Base-by-base conservation (phyloP, 2,329 filamentous ascomycete species). In the Annulohypoxylon truncatum region DNA sequence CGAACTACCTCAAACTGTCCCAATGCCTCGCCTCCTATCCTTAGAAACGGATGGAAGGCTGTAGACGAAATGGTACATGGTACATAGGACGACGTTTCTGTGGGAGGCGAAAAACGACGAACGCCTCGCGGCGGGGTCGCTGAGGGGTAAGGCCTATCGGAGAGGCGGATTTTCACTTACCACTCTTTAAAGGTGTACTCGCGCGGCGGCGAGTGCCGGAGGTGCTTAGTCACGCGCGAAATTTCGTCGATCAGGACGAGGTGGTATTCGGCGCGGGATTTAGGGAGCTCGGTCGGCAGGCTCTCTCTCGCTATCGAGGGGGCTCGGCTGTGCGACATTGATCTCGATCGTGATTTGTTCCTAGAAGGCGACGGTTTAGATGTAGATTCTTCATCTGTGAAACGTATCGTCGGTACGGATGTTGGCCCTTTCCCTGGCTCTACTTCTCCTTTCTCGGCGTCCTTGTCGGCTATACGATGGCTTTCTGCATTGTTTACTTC, bases 211-310 rank as follows among this genome's bases (percentile, higher is more conserved):
- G 83, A 78, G 46, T 82, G 77, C 15, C 86, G 85, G 31, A 92
- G 80, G 74, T 96, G 87, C 50, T 86, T 81, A 1, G 88, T 87
- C 0, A 92, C 87, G 24, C 82, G 83, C 12, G 87, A 83, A 60
- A 97, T 96, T 68, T 92, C 90, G 31, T 88, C 84, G 1, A 92
- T 88, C 8, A 97, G 88, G 3, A 94, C 81, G 33, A 90, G 83
- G 48, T 87, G 85, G 31, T 90, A 86, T 13, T 88, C 82, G 7
- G 82, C 75, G 9, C 82, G 76, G 4, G 82, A 82, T 12, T 85
- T 71, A 8, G 75, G 74, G 1, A 74, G 42, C 50, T 82, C 79
- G 0, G 72, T 72, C 0, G 84, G 84, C 1, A 85, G 72, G 5
- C 76, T 71, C 1, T 77, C 73, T 8, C 66, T 67, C 10, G 63